Percentiles rank a stretch among this genome's conserved stretches.
phyloP scores from a whole-genome alignment of 441 rosid species.

The Erodium trifolium region DNA sequence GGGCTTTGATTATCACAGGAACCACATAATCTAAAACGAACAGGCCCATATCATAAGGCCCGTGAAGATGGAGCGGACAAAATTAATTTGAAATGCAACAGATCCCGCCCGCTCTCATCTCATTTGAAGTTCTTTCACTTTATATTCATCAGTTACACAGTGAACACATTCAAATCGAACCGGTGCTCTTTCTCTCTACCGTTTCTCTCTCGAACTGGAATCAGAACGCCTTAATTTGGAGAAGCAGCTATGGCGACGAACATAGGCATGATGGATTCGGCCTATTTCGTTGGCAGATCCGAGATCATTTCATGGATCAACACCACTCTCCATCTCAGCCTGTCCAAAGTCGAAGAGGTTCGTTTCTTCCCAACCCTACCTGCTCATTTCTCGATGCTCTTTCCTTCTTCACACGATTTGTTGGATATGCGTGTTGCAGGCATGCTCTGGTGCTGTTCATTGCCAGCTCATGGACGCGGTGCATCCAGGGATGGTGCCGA shows the following conservation, averaged over 20 bases:
- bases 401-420: neutral
- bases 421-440: conserved; percentile 38
- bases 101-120: conserved; percentile 3
- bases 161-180: neutral
- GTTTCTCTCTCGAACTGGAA: neutral
- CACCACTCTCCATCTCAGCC: conserved; percentile 71
- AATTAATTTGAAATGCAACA: conserved; percentile 4
- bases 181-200: neutral
- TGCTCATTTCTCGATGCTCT: neutral
- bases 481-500: conserved; percentile 87
- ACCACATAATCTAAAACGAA: neutral
- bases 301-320: conserved; percentile 94
- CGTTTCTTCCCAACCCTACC: neutral
- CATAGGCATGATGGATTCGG: conserved; percentile 86
- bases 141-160: neutral
- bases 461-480: conserved; percentile 87
- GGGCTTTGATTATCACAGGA: neutral
- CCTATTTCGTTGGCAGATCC: conserved; percentile 89
- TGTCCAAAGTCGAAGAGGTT: conserved; percentile 97
- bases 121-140: conserved; percentile 2
- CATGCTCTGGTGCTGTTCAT: conserved; percentile 80
- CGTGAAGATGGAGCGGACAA: neutral
- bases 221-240: neutral
- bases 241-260: conserved; percentile 47
- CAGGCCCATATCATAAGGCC: neutral